Evolutionary conservation across 192 early-diverging fungal species (phyloP).

Genomic region (Backusella mclennaniae): DNA sequence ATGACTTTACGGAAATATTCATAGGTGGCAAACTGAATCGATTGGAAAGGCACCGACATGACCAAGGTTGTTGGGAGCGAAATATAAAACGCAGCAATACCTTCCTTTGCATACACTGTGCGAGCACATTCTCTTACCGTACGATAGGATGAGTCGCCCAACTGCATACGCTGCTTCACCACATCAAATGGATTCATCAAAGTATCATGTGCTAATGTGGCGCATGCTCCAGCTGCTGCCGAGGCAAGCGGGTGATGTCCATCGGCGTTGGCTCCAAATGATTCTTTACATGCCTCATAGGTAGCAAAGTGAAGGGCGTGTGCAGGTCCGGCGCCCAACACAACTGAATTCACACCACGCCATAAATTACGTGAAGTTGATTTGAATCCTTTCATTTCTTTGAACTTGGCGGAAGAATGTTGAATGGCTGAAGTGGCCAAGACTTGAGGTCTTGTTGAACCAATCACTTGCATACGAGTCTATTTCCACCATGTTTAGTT

Average conservation of each 20-base stretch:
- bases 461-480: constrained; percentile 92
- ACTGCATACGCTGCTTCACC: constrained; percentile 95
- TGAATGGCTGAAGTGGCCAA: constrained; percentile 6
- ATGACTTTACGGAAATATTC: constrained; percentile 82
- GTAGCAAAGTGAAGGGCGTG: constrained; percentile 94
- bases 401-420: background rate
- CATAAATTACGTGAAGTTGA: constrained; percentile 61
- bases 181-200: constrained; percentile 98
- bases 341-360: constrained; percentile 91
- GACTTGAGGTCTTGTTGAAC: constrained; percentile 36
- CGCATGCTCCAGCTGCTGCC: constrained; percentile 83
- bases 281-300: constrained; percentile 87
- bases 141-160: constrained; percentile 68
- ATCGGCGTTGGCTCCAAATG: constrained; percentile 56
- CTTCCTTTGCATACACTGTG: constrained; percentile 71
- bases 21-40: constrained; percentile 91
- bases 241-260: constrained; percentile 63
- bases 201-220: constrained; percentile 83
- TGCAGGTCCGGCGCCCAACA: constrained; percentile 90
- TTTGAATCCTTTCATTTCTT: constrained; percentile 5
- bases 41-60: constrained; percentile 95
- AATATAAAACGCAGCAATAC: constrained; percentile 84
- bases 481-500: constrained; percentile 20
- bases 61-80: constrained; percentile 92
- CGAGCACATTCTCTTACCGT: constrained; percentile 69